Base-by-base conservation (phyloP, 1,139 yeast species). In the Sugiyamaella paludigena region DNA sequence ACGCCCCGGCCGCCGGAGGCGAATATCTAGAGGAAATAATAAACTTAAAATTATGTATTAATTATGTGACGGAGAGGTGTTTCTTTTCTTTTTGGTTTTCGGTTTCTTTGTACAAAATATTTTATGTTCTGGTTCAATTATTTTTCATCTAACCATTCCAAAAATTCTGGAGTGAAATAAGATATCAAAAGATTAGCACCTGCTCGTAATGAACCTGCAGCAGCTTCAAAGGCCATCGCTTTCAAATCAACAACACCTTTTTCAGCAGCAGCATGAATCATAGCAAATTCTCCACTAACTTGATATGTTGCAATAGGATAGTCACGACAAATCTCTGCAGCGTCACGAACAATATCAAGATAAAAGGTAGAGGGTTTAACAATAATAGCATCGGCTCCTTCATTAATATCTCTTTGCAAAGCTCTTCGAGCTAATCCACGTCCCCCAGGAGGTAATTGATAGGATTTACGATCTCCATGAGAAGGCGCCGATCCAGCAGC, bases 191-290 rank as follows among this genome's bases (percentile, higher is more conserved):
- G 72, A 63, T 92, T 80, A 15, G 98, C 98, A 49, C 99, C 99
- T 1, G 99, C 98, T 69, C 99, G 80, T 58, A 92, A 75, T 62
- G 87, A 83, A 1, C 98, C 98, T 57, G 87, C 77, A 60, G 92
- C 96, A 46, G 95, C 76, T 70, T 92, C 99, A 63, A 86, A 87
- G 0, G 97, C 98, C 70, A 92, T 85, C 7, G 81, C 76, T 68
- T 88, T 85, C 68, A 94, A 76, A 66, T 92, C 98, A 52, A 84
- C 87, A 49, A 91, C 79, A 26, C 95, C 96, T 75, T 91, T 91
- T 61, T 91, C 97, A 29, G 98, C 98, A 45, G 97, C 98, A 8
- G 98, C 98, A 66, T 91, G 96, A 57, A 92, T 73, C 98, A 94
- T 92, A 43, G 98, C 97, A 65, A 81, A 92, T 70, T 92, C 99